Evolutionary conservation across 306 rosid species (phyloP), one percentile per base, ranked within the genome.

Genomic region (Nissolia schottii): DNA sequence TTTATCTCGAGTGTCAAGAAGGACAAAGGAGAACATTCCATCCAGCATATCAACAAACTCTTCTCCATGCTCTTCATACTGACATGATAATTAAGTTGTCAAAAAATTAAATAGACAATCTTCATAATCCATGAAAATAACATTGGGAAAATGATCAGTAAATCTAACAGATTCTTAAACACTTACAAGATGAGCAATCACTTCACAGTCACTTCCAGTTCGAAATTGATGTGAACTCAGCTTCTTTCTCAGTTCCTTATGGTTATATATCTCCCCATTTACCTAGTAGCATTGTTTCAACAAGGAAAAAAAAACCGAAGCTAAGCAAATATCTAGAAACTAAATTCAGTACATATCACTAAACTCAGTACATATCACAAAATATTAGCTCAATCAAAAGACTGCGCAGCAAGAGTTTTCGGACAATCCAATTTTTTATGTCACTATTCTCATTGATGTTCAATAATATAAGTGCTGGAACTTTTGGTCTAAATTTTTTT

Each of bases 261-360:
- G 97, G 87, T 94, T 94, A 87, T 94, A 94, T 80, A 94, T 94
- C 88, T 94, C 99, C 54, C 96, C 99, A 77, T 94, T 94, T 15
- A 94, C 97, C 99, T 94, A 79, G 41, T 61, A 12, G 18, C 71
- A 81, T 46, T n/a, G 25, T 40, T 70, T 70, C 80, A 79, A 71
- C 27, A 59, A n/a, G 24, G 71, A 46, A 74, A 54, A 51, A 59
- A 1, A 54, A n/a, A n/a, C n/a, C 38, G 66, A 64, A 31, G 34
- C 38, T 56, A 58, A 64, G 19, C 46, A 70, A 76, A 70, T 31
- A 28, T 23, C 58, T 38, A 46, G 23, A 74, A 49, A 61, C 62
- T 6, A 38, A 29, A n/a, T 55, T 15, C 40, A 53, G 24, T 49
- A 64, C 23, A 28, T 46, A 54, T 11, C 34, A 73, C 9, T 31